Evolutionary conservation across 2,329 filamentous ascomycete species (phyloP).

Genomic region (Plectosphaerella sp.): DNA sequence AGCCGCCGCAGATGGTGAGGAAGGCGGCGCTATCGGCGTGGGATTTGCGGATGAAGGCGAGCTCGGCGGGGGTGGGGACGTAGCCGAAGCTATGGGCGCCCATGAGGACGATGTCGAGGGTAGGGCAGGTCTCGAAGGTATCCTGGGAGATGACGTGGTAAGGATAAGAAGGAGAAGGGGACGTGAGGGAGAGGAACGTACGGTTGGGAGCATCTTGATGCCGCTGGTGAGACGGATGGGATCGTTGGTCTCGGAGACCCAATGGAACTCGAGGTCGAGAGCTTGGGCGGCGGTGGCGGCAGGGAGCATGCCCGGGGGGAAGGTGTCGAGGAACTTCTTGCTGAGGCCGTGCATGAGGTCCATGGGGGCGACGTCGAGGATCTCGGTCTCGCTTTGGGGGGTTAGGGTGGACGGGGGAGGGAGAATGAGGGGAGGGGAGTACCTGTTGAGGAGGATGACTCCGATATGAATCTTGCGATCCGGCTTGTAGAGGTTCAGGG

Average conservation of each 20-base stretch:
- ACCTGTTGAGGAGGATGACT: conserved; percentile 23
- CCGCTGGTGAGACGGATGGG: conserved; percentile 17
- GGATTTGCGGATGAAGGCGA: conserved; percentile 28
- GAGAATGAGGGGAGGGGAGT: too few relatives aligned
- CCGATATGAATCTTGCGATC: conserved; percentile 19
- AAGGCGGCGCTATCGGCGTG: conserved; percentile 29
- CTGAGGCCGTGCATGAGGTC: conserved; percentile 19
- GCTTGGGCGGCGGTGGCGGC: conserved; percentile 12
- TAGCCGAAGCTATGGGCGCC: conserved; percentile 27
- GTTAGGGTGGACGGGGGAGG: not conserved
- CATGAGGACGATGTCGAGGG: conserved; percentile 35
- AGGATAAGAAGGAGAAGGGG: not conserved
- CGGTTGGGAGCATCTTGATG: conserved; percentile 23
- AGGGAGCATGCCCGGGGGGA: conserved; percentile 12
- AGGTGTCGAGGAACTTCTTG: conserved; percentile 10
- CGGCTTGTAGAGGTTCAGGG: conserved; percentile 17
- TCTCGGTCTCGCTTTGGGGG: conserved; percentile 21
- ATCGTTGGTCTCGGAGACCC: conserved; percentile 23
- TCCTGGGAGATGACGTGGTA: conserved; percentile 18
- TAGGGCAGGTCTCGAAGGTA: conserved; percentile 31
- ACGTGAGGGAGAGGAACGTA: conserved; percentile 6
- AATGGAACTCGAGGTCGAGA: conserved; percentile 25
- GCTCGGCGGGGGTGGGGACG: conserved; percentile 23
- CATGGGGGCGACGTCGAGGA: conserved; percentile 28
- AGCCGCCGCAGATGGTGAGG: conserved; percentile 33